Evolutionary conservation across 192 early-diverging fungal genomes (phyloP).

Genomic region (Coemansia sp.): DNA sequence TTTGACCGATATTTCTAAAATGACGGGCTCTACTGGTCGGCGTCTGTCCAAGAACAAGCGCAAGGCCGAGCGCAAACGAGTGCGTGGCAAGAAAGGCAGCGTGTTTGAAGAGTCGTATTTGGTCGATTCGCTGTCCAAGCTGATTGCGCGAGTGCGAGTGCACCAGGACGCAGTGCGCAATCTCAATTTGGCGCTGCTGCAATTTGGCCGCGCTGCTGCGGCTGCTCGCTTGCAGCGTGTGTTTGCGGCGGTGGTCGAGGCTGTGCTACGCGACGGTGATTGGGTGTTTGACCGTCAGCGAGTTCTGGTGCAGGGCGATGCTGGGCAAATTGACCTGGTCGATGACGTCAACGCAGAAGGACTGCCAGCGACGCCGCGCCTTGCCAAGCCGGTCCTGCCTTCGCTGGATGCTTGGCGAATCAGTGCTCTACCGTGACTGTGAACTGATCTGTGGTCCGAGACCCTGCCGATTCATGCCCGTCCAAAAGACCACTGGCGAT

Average conservation of each 20-base stretch:
- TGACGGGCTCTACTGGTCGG: constrained; percentile 58
- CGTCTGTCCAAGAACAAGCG: constrained; percentile 59
- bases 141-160: constrained; percentile 30
- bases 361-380: constrained; percentile 21
- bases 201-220: constrained; percentile 48
- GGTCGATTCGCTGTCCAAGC: constrained; percentile 60
- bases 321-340: constrained; percentile 23
- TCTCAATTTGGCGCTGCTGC: constrained; percentile 54
- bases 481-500: background rate
- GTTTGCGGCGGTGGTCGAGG: constrained; percentile 52
- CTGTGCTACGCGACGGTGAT: constrained; percentile 34
- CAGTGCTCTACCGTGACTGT: constrained; percentile 3
- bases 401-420: constrained; percentile 20
- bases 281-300: constrained; percentile 57
- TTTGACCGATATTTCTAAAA: constrained; percentile 60
- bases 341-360: constrained; percentile 23
- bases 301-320: constrained; percentile 24
- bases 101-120: constrained; percentile 90
- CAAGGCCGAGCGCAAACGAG: constrained; percentile 72
- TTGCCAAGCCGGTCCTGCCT: constrained; percentile 26
- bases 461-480: background rate
- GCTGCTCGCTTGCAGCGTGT: constrained; percentile 55
- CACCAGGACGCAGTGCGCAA: constrained; percentile 57
- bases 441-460: background rate
- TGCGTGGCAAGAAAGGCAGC: constrained; percentile 86